A percentile compares a stretch with the other conserved stretches of the same genome.
Evolutionary conservation across 768 basidiomycete genomes (phyloP).

Genomic region (Rhizopogon salebrosus): DNA sequence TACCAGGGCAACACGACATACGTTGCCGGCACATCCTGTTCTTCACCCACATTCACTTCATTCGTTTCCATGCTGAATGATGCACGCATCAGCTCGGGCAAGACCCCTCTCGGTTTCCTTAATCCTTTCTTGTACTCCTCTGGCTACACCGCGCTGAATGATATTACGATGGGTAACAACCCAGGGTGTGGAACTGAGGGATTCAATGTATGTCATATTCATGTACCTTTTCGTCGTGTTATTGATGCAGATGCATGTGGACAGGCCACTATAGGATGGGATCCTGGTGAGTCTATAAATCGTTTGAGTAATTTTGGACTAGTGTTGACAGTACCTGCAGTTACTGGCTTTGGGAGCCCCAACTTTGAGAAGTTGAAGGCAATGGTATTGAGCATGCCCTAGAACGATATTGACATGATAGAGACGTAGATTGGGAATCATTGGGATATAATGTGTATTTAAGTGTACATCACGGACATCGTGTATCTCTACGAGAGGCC

Average conservation of each 20-base stretch:
- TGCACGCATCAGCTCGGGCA: conserved; percentile 26
- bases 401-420: not conserved
- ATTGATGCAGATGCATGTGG: not conserved
- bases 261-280: conserved; percentile 52
- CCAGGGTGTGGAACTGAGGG: conserved; percentile 39
- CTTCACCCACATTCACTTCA: conserved; percentile 25
- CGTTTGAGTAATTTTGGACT: conserved; percentile 10
- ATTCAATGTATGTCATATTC: conserved; percentile 31
- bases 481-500: not conserved
- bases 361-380: conserved; percentile 42
- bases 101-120: conserved; percentile 35
- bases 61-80: conserved; percentile 37
- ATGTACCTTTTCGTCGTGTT: too few species aligned
- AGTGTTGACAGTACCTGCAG: conserved; percentile 21
- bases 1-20: conserved; percentile 25
- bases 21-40: conserved; percentile 29
- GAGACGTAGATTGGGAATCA: not conserved
- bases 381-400: conserved; percentile 23
- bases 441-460: not conserved
- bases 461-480: not conserved
- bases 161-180: conserved; percentile 42
- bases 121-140: conserved; percentile 47
- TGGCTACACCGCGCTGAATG: conserved; percentile 40
- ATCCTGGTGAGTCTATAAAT: conserved; percentile 37
- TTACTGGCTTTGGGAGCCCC: conserved; percentile 53